These are phyloP conservation scores for Malus hybrid DNA, from an alignment of 331 rosid species.

Conservation along the genomic window DNA sequence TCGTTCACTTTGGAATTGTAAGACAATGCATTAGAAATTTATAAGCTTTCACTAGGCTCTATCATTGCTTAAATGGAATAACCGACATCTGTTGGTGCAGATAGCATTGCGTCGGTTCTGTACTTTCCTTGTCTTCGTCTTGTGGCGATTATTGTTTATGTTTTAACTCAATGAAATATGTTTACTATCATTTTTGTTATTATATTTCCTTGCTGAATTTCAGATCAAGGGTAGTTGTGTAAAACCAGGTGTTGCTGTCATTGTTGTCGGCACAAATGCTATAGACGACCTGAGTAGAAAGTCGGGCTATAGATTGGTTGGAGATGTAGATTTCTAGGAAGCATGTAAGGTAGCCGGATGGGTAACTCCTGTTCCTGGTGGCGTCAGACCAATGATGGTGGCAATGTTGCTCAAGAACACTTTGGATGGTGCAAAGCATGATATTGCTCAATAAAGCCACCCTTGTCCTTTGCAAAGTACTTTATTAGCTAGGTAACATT, in stretches of 20 bases:
- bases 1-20: too few relatives aligned
- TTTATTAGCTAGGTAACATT: too few relatives aligned
- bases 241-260: conserved; percentile 91
- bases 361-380: conserved; percentile 92
- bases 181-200: too few relatives aligned
- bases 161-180: background rate
- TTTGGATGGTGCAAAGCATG: conserved; percentile 72
- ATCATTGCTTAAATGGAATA: background rate
- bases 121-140: background rate
- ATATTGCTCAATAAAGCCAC: conserved; percentile 25
- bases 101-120: too few relatives aligned
- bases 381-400: conserved; percentile 88
- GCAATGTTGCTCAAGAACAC: conserved; percentile 86
- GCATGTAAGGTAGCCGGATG: conserved; percentile 80
- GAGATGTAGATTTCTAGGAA: conserved; percentile 76
- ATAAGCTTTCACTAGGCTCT: background rate
- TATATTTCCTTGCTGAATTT: background rate
- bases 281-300: conserved; percentile 69
- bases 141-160: conserved; percentile 1
- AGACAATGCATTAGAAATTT: too few relatives aligned
- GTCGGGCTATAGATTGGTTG: conserved; percentile 31
- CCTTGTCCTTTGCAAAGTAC: background rate
- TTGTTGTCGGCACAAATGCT: conserved; percentile 86
- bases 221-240: conserved; percentile 89
- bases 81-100: background rate